These are phyloP conservation scores for Scedosporium apiospermum DNA, from an alignment of 2,329 filamentous ascomycete genomes.

Conservation along the genomic window DNA sequence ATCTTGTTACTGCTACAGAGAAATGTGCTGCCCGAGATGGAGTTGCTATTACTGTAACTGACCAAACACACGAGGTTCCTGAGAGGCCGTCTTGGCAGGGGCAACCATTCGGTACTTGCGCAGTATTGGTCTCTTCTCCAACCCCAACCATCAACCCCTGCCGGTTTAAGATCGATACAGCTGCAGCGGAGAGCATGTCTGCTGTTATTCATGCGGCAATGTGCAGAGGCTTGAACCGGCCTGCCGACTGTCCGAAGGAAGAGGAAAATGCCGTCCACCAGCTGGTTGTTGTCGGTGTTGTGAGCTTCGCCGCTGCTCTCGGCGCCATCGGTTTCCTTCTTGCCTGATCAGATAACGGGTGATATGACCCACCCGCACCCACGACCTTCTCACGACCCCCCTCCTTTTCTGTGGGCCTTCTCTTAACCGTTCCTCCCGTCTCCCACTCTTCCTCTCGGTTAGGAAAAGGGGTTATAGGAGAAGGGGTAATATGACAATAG, in stretches of 20 bases:
- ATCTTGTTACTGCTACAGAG: slow-evolving; percentile 41
- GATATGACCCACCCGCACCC: background rate
- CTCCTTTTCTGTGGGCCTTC: no score
- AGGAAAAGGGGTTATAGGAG: no score
- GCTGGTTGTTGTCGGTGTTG: slow-evolving; percentile 6
- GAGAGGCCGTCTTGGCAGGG: no score
- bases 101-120: slow-evolving; percentile 3
- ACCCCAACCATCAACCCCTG: slow-evolving; percentile 11
- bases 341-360: slow-evolving; percentile 7
- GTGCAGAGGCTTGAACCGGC: slow-evolving; percentile 9
- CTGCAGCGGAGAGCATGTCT: slow-evolving; percentile 11
- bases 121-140: slow-evolving; percentile 6
- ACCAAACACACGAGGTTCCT: slow-evolving; percentile 5
- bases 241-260: slow-evolving; percentile 9
- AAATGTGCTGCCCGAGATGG: slow-evolving; percentile 13
- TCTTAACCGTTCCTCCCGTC: no score
- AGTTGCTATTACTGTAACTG: slow-evolving; percentile 10
- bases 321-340: slow-evolving; percentile 8
- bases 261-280: slow-evolving; percentile 4
- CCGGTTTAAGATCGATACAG: slow-evolving; percentile 10
- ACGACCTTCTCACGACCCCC: no score
- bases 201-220: slow-evolving; percentile 3
- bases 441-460: no score
- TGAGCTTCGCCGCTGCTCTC: slow-evolving; percentile 7
- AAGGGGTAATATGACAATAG: no score